A percentile compares a stretch with the other conserved stretches of the same genome.
phyloP scores from a whole-genome alignment of 768 basidiomycete genomes.

The Kwoniella bestiolae region DNA sequence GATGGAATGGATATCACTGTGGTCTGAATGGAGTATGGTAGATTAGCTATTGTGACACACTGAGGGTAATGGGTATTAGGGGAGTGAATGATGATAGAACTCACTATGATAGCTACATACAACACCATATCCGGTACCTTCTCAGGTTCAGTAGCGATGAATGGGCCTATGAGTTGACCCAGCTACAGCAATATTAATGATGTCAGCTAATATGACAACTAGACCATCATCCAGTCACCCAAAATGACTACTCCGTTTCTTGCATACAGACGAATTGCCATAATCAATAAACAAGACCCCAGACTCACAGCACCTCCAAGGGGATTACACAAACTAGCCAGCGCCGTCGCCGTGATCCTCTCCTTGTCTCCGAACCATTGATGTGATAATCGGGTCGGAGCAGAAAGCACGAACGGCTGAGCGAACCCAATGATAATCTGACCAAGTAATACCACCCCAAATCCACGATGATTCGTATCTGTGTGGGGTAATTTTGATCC shows the following conservation, averaged over 20 bases:
- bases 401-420: conserved; percentile 9
- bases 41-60: not conserved
- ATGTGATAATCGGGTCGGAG: conserved; percentile 16
- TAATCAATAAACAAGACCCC: too few relatives aligned
- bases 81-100: not conserved
- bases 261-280: too few relatives aligned
- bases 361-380: conserved; percentile 11
- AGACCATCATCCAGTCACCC: not conserved
- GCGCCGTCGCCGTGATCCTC: conserved; percentile 13
- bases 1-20: conserved; percentile 14
- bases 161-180: conserved; percentile 16
- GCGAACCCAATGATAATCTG: conserved; percentile 17
- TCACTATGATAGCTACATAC: conserved; percentile 19
- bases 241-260: not conserved
- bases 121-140: conserved; percentile 15
- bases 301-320: conserved; percentile 20
- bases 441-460: conserved; percentile 9
- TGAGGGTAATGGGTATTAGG: not conserved
- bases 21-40: not conserved
- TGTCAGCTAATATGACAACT: too few relatives aligned
- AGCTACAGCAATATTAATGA: conserved; percentile 2
- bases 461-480: not conserved
- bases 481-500: not conserved
- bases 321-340: conserved; percentile 18
- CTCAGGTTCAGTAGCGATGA: conserved; percentile 10